These are phyloP conservation scores for Salvia miltiorrhiza DNA, from an alignment of 257 asterid species.

Conservation along the genomic window DNA sequence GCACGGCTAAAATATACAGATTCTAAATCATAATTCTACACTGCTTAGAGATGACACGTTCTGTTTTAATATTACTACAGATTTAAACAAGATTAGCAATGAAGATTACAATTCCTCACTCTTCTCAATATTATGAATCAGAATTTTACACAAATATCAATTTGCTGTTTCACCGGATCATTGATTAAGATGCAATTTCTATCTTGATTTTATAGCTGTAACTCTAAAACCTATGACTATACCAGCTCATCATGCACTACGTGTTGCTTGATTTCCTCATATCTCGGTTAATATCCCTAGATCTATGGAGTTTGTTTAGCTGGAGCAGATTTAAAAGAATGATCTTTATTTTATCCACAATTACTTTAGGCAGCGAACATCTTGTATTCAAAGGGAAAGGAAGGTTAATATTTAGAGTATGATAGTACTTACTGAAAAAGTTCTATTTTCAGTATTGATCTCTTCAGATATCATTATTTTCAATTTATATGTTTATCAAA, in stretches of 20 bases:
- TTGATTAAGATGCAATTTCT: neutral
- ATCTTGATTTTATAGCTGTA: neutral
- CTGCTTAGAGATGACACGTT: conserved; percentile 14
- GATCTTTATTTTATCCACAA: neutral
- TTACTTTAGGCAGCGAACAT: conserved; percentile 9
- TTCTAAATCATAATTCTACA: neutral
- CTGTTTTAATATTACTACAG: neutral
- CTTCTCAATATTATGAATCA: neutral
- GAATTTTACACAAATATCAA: neutral
- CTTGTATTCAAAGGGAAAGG: conserved; percentile 3
- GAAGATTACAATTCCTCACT: neutral
- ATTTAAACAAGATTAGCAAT: neutral
- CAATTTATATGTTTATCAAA: conserved; percentile 21
- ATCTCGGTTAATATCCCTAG: neutral
- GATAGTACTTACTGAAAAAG: neutral
- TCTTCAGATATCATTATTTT: neutral
- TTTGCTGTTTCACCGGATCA: neutral
- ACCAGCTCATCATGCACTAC: conserved; percentile 2
- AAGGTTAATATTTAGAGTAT: neutral
- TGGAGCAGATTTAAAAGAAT: neutral
- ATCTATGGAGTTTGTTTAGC: neutral
- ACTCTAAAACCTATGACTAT: neutral
- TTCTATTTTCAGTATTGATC: neutral
- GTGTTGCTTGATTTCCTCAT: neutral
- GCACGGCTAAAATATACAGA: conserved; percentile 9